Percentiles rank a stretch among this genome's conserved stretches.
Conservation (phyloP, 2,329 filamentous ascomycete genomes). For the Neospermospora avenae region DNA sequence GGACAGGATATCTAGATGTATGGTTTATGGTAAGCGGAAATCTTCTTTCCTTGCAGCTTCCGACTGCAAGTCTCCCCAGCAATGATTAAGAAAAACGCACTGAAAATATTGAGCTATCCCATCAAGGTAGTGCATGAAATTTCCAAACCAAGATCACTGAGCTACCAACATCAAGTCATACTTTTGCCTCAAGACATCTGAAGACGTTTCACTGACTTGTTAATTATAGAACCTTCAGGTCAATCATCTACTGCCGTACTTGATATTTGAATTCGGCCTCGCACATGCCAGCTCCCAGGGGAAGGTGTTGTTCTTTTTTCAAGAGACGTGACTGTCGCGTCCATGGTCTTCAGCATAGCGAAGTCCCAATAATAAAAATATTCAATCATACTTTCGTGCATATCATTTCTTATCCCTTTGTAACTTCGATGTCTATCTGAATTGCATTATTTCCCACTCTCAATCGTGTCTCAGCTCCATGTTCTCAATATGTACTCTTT, state of each 20-base stretch:
- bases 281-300: background rate
- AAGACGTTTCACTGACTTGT: constrained; percentile 10
- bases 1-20: too few relatives aligned
- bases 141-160: constrained; percentile 40
- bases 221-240: constrained; percentile 9
- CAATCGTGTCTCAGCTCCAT: background rate
- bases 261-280: background rate
- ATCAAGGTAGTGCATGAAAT: constrained; percentile 29
- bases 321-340: too few relatives aligned
- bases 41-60: background rate
- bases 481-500: too few relatives aligned
- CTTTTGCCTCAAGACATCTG: background rate
- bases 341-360: background rate
- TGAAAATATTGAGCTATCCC: constrained; percentile 38
- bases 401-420: background rate
- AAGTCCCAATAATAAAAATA: background rate
- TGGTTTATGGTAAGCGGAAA: constrained; percentile 18
- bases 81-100: constrained; percentile 39
- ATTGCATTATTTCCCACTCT: background rate
- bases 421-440: background rate
- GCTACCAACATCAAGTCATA: constrained; percentile 10
- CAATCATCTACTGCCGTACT: background rate
- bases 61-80: constrained; percentile 9
- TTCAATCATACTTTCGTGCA: background rate
- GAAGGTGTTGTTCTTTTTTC: background rate